Conservation (phyloP, 164 flowering plant genomes). For the Aristolochia fimbriata region DNA sequence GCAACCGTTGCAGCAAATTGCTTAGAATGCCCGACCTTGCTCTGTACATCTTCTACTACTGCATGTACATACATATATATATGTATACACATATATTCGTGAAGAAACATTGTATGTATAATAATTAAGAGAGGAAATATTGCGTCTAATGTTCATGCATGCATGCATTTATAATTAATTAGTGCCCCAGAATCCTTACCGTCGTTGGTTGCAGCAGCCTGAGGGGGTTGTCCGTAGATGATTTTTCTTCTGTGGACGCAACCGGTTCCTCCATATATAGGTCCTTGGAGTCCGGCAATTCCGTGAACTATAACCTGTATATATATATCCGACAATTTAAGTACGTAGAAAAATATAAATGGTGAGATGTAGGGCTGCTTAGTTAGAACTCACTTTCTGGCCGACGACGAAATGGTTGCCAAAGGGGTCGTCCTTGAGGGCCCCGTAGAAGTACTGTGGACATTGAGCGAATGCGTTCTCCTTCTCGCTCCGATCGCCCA, state of each 20-base stretch:
- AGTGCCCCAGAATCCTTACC: too few species aligned
- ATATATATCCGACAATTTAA: too few species aligned
- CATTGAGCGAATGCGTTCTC: slow-evolving; percentile 39
- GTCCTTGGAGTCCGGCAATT: slow-evolving; percentile 39
- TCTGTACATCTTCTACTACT: neutral
- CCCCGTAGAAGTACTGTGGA: slow-evolving; percentile 43
- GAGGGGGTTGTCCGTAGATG: slow-evolving; percentile 30
- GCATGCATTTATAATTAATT: too few species aligned
- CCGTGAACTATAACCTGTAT: slow-evolving; percentile 13
- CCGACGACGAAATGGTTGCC: slow-evolving; percentile 24
- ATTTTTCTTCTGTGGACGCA: slow-evolving; percentile 48
- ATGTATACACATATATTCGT: too few species aligned
- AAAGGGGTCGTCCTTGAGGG: slow-evolving; percentile 36
- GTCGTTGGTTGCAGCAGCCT: neutral
- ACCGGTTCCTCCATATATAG: slow-evolving; percentile 38
- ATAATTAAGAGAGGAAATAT: too few species aligned
- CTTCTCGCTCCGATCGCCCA: slow-evolving; percentile 20
- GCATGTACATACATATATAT: too few species aligned
- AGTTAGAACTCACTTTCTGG: slow-evolving; percentile 16
- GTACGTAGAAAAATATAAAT: too few species aligned
- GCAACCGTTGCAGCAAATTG: slow-evolving; percentile 22
- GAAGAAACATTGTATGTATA: too few species aligned
- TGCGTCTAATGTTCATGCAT: too few species aligned
- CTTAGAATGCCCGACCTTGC: slow-evolving; percentile 26
- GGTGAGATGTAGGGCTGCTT: too few species aligned